Percentiles rank a stretch among this genome's conserved stretches.
Conservation (phyloP, 495 filamentous ascomycete genomes). For the Lophium mytilinum region DNA sequence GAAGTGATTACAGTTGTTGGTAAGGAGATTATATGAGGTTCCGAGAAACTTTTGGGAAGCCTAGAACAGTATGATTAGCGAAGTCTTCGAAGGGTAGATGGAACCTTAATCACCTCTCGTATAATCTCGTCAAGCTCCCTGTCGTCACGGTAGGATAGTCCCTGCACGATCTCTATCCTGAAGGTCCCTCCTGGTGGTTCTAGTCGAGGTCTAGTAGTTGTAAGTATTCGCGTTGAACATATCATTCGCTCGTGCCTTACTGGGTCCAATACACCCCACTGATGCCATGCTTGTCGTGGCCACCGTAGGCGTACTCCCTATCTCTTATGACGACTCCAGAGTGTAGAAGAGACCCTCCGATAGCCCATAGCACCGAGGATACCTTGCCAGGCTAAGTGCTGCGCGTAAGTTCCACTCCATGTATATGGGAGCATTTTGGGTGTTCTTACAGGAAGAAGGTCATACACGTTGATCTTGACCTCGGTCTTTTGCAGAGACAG, state of each 20-base stretch:
- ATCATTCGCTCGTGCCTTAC: background rate
- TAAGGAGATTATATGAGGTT: conserved; percentile 65
- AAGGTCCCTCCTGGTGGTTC: conserved; percentile 69
- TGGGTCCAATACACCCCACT: conserved; percentile 75
- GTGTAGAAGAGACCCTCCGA: conserved; percentile 66
- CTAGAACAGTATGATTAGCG: conserved; percentile 5
- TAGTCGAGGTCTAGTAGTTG: conserved; percentile 50
- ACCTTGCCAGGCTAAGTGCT: conserved; percentile 52
- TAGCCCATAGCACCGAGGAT: conserved; percentile 58
- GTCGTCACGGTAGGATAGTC: conserved; percentile 55
- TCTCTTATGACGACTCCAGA: conserved; percentile 70
- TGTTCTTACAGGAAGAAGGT: conserved; percentile 57
- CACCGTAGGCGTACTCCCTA: conserved; percentile 75
- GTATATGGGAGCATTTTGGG: background rate
- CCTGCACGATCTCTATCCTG: conserved; percentile 58
- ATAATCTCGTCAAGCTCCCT: conserved; percentile 61
- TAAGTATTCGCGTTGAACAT: background rate
- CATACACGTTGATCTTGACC: conserved; percentile 72
- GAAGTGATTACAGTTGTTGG: conserved; percentile 78
- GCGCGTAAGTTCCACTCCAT: background rate
- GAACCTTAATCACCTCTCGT: conserved; percentile 31
- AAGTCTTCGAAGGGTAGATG: background rate
- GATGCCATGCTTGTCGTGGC: conserved; percentile 55
- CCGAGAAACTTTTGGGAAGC: conserved; percentile 61
- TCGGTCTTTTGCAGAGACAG: conserved; percentile 58